Conservation (phyloP, 202 grass and related monocot genomes). For the Saccharum hybrid region DNA sequence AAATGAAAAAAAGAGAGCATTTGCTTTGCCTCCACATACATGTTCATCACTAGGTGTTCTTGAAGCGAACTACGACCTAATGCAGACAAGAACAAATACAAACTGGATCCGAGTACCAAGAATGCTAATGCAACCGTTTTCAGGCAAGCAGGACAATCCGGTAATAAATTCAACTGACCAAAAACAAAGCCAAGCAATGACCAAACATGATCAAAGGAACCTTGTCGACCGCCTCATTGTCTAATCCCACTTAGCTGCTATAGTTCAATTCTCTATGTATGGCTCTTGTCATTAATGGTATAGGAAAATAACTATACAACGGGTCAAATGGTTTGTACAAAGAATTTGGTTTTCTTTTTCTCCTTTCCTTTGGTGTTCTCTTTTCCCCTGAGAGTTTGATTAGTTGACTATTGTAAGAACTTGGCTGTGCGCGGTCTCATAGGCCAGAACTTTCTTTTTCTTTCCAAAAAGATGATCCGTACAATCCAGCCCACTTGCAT, state of each 20-base stretch:
- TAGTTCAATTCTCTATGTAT: background rate
- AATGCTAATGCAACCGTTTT: background rate
- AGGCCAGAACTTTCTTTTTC: no score
- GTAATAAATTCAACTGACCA: background rate
- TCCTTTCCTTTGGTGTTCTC: no score
- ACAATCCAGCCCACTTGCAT: background rate
- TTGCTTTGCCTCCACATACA: background rate
- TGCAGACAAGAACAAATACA: background rate
- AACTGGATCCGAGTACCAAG: background rate
- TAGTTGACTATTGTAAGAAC: no score
- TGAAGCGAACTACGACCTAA: slow-evolving; percentile 1
- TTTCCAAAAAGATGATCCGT: background rate
- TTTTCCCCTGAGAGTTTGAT: background rate
- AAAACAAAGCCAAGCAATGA: background rate
- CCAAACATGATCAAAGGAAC: background rate
- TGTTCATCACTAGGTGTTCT: background rate
- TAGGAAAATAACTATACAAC: background rate
- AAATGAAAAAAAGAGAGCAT: background rate
- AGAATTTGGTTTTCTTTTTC: background rate
- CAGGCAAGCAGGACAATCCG: background rate
- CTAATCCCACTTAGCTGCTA: background rate
- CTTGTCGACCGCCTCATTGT: background rate
- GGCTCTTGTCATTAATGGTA: background rate
- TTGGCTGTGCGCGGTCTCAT: no score
- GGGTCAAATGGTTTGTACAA: slow-evolving; percentile 2